Percentiles rank a stretch among this genome's conserved stretches.
Evolutionary conservation across 2,329 filamentous ascomycete species (phyloP).

Genomic region (Ambrosiella cleistominuta): DNA sequence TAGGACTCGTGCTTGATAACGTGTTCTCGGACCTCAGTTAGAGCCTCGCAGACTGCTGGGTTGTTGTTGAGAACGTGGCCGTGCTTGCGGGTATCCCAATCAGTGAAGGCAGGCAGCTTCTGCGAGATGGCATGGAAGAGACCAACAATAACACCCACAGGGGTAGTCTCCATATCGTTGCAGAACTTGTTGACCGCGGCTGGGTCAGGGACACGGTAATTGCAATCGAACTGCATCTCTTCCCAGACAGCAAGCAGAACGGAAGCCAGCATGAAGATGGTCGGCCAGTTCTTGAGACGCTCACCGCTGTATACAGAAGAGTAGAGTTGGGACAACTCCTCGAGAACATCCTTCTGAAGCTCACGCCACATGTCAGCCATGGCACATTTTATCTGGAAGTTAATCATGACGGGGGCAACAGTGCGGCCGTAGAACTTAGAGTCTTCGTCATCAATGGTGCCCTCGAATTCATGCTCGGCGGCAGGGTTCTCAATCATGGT

Average conservation of each 20-base stretch:
- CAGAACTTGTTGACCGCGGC: conserved; percentile 85
- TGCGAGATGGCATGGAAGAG: conserved; percentile 96
- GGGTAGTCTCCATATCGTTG: conserved; percentile 87
- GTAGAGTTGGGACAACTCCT: conserved; percentile 82
- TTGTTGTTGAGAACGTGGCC: conserved; percentile 85
- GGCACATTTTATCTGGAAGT: conserved; percentile 97
- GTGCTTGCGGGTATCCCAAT: conserved; percentile 88
- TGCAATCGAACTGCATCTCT: conserved; percentile 96
- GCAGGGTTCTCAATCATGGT: conserved; percentile 85
- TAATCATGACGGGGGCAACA: conserved; percentile 94
- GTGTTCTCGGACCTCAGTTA: conserved; percentile 89
- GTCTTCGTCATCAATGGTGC: conserved; percentile 68
- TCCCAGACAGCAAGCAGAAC: conserved; percentile 93
- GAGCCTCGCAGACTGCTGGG: conserved; percentile 75
- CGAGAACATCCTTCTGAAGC: conserved; percentile 85
- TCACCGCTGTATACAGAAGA: conserved; percentile 97
- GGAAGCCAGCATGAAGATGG: conserved; percentile 91
- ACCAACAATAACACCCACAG: conserved; percentile 88
- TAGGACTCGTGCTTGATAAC: conserved; percentile 87
- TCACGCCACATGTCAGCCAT: conserved; percentile 98
- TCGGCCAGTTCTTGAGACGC: conserved; percentile 97
- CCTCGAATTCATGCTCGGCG: conserved; percentile 58
- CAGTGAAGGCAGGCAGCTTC: conserved; percentile 78
- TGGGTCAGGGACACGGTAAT: conserved; percentile 80
- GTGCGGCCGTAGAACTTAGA: conserved; percentile 83